phyloP scores from a whole-genome alignment of 2,329 filamentous ascomycete species.

The Pseudomassariella vexata region DNA sequence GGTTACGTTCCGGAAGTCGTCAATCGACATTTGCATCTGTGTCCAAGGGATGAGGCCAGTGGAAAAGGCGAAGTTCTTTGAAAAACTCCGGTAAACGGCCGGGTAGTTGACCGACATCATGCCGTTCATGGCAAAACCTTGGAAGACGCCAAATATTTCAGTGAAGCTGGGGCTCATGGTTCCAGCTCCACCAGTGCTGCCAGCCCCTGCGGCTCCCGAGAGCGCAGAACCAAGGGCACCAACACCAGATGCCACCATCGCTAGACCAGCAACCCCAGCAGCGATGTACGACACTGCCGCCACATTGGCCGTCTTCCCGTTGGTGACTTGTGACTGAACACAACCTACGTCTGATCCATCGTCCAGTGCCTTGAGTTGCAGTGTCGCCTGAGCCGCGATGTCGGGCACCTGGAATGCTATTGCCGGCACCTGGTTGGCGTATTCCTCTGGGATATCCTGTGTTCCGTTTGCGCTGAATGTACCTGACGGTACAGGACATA shows the following conservation, averaged over 20 bases:
- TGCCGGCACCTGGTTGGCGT: conserved; percentile 69
- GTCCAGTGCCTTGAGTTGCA: conserved; percentile 64
- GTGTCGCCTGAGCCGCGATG: conserved; percentile 76
- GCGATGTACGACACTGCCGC: conserved; percentile 78
- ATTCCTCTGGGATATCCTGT: conserved; percentile 66
- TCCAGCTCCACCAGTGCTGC: conserved; percentile 50
- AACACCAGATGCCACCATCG: conserved; percentile 66
- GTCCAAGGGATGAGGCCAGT: conserved; percentile 79
- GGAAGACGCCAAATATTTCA: conserved; percentile 85
- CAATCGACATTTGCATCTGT: conserved; percentile 74
- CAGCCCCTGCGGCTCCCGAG: conserved; percentile 46
- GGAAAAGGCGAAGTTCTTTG: conserved; percentile 91
- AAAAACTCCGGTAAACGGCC: conserved; percentile 79
- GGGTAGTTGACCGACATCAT: conserved; percentile 93
- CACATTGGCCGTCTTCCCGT: conserved; percentile 76
- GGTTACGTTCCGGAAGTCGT: conserved; percentile 71
- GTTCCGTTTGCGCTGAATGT: conserved; percentile 67
- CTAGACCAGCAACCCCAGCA: conserved; percentile 78
- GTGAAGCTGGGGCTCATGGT: conserved; percentile 76
- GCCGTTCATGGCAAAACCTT: conserved; percentile 89
- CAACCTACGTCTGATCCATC: conserved; percentile 66
- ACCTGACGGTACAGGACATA: conserved; percentile 81
- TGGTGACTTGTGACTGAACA: conserved; percentile 73
- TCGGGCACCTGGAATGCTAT: conserved; percentile 92
- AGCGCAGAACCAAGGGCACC: conserved; percentile 61